Conservation (phyloP, 257 asterid genomes). For the Solanum paucissectum region DNA sequence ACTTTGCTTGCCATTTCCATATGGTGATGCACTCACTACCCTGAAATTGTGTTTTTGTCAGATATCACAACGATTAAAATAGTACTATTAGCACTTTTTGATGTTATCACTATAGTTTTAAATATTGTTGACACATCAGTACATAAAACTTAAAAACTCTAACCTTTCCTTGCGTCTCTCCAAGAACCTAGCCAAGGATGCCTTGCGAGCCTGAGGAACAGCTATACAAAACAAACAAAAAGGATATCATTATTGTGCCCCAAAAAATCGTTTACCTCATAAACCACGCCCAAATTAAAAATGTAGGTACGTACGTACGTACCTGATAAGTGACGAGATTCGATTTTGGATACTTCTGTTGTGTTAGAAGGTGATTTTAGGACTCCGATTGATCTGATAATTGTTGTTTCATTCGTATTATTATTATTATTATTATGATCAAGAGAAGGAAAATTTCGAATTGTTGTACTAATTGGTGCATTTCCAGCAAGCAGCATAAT, state of each 20-base stretch:
- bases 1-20: constrained; percentile 15
- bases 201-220: constrained; percentile 76
- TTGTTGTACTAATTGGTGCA: constrained; percentile 26
- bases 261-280: background rate
- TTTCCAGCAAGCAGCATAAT: constrained; percentile 65
- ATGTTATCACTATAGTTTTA: background rate
- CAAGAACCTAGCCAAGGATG: constrained; percentile 70
- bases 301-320: background rate
- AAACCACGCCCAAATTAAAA: background rate
- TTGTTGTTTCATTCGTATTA: constrained; percentile 1
- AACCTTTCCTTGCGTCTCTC: constrained; percentile 93
- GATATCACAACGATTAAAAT: background rate
- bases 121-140: background rate
- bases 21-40: constrained; percentile 29
- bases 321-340: constrained; percentile 40
- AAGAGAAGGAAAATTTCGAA: constrained; percentile 23
- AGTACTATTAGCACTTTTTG: accelerated
- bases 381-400: constrained; percentile 19
- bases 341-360: constrained; percentile 27
- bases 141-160: background rate
- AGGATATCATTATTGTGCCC: background rate
- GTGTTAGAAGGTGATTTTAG: constrained; percentile 13
- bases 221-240: constrained; percentile 26
- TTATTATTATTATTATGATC: constrained; percentile 11
- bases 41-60: constrained; percentile 1